These are phyloP conservation scores for Metschnikowia noctiluminum DNA, from an alignment of 805 yeast species.

Conservation along the genomic window DNA sequence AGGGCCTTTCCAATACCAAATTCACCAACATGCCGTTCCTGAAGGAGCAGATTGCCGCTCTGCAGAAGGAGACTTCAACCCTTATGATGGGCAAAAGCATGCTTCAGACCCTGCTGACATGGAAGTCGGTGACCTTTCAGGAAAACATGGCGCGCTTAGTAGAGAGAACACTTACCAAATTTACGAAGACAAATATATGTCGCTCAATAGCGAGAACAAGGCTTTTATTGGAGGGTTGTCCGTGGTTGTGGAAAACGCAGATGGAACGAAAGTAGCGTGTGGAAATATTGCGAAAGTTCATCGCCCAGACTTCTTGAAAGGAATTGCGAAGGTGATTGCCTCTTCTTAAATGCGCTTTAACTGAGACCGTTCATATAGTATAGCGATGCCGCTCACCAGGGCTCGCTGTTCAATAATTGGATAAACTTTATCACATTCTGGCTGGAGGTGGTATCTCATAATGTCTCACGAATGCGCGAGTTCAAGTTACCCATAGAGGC, in stretches of 20 bases:
- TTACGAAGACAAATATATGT: slow-evolving; percentile 29
- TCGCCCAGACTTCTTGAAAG: no score
- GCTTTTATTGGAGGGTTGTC: slow-evolving; percentile 29
- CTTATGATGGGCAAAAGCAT: slow-evolving; percentile 30
- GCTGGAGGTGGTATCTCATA: no score
- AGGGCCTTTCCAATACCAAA: slow-evolving; percentile 40
- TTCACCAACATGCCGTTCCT: slow-evolving; percentile 37
- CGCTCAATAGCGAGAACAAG: slow-evolving; percentile 25
- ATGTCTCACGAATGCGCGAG: no score
- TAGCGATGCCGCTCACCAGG: no score
- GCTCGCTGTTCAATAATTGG: no score
- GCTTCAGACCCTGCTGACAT: slow-evolving; percentile 22
- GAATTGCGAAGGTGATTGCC: no score
- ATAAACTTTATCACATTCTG: no score
- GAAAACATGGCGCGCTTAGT: slow-evolving; percentile 34
- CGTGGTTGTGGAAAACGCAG: slow-evolving; percentile 32
- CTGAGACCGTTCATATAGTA: no score
- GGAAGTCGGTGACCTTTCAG: slow-evolving; percentile 40
- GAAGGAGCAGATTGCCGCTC: slow-evolving; percentile 28
- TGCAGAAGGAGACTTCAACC: slow-evolving; percentile 35
- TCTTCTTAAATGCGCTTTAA: no score
- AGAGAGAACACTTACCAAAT: slow-evolving; percentile 23
- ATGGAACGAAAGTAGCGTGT: slow-evolving; percentile 34
- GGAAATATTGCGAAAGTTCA: slow-evolving; percentile 29
- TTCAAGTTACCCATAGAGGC: no score